These are phyloP conservation scores for Schoenoplectus tabernaemontani DNA, from an alignment of 202 grass and related monocot genomes.

Conservation along the genomic window DNA sequence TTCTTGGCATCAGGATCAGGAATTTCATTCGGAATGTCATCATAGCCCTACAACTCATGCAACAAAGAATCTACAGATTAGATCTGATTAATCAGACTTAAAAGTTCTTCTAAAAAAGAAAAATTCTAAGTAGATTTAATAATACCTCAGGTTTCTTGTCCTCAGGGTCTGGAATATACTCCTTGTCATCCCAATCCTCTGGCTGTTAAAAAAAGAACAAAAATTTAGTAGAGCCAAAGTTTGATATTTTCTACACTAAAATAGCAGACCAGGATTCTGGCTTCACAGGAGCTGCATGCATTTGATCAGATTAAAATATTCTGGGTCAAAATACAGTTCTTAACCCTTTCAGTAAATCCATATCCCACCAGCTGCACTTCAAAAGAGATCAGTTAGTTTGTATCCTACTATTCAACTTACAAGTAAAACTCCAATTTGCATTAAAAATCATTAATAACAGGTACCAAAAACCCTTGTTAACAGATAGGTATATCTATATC, in stretches of 20 bases:
- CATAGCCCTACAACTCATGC: slow-evolving; percentile 52
- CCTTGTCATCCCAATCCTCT: slow-evolving; percentile 82
- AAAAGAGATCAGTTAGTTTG: neutral
- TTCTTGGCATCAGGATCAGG: slow-evolving; percentile 68
- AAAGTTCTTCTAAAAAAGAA: neutral
- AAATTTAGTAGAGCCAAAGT: neutral
- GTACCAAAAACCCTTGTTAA: neutral
- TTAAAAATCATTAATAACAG: neutral
- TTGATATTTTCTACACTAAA: neutral
- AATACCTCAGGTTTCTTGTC: slow-evolving; percentile 83
- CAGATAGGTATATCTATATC: no score
- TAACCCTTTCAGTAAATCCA: no score
- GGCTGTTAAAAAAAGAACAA: slow-evolving; percentile 38
- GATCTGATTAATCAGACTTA: neutral
- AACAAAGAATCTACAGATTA: slow-evolving; percentile 5
- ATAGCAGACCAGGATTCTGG: neutral
- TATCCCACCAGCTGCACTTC: no score
- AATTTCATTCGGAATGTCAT: slow-evolving; percentile 70
- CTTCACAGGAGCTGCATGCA: neutral
- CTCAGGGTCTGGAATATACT: slow-evolving; percentile 73
- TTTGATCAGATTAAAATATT: neutral
- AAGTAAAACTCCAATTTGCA: neutral
- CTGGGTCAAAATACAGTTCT: no score
- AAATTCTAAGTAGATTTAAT: neutral
- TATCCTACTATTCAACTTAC: neutral